Base-by-base conservation (phyloP, 805 yeast species). In the Yarrowia divulgata region DNA sequence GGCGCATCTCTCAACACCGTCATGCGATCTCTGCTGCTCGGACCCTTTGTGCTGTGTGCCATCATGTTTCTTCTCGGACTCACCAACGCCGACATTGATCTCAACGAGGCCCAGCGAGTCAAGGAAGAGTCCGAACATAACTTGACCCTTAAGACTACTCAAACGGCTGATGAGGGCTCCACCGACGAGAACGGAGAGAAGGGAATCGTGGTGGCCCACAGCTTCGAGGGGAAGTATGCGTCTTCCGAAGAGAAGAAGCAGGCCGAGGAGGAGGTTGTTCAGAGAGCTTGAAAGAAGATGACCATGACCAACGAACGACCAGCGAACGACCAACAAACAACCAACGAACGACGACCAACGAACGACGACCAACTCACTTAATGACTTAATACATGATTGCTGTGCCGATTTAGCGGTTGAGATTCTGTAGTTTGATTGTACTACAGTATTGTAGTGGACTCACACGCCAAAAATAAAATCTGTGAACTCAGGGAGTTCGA, bases 21-120 rank as follows among this genome's bases (percentile, higher is more conserved):
- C n/a, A 57, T 57, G 34, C 48, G 63, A 10, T 57, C 63, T 14
- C 63, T 57, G 2, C 63, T 57, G 16, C 14, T 57, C 23, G 63
- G 63, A 8, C 63, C 63, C 3, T 18, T 57, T n/a, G 32, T 57
- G 5, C 48, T 57, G 29, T 57, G 63, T 29, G 48, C 63, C n/a
- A 9, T 57, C 48, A 57, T 57, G 63, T 57, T 57, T 39, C 10
- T 10, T 14, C 37, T 57, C 9, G 46, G 48, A 3, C 48, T 57
- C 3, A 57, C 63, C 9, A 57, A 57, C 48, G 35, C 63, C 1
- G 63, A 57, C 16, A 42, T 57, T n/a, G 42, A 57, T 13, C 48
- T 57, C n/a, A 16, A 57, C n/a, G 12, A 12, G 5, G 63, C 63
- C 48, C 63, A 57, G 63, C 35, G 48, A n/a, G 29, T 57, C 48